These are phyloP conservation scores for Esteya vermicola DNA, from an alignment of 2,329 filamentous ascomycete species.

Conservation along the genomic window DNA sequence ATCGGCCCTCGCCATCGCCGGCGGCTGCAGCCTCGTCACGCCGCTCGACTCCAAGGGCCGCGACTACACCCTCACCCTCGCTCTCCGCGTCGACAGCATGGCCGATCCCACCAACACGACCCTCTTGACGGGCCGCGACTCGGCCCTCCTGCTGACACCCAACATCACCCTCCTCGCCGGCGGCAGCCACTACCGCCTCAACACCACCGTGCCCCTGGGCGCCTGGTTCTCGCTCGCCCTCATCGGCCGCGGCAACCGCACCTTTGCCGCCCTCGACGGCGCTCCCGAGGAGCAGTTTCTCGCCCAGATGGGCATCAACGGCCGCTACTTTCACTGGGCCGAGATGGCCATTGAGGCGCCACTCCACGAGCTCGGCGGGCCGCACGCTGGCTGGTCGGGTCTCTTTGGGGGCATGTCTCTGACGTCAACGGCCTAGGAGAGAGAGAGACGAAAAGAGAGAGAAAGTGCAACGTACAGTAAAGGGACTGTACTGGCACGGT, in stretches of 20 bases:
- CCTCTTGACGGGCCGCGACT: slow-evolving; percentile 28
- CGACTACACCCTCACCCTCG: slow-evolving; percentile 38
- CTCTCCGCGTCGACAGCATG: slow-evolving; percentile 20
- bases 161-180: slow-evolving; percentile 20
- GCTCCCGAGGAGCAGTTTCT: slow-evolving; percentile 20
- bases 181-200: slow-evolving; percentile 21
- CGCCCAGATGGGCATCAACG: slow-evolving; percentile 27
- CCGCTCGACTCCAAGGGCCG: slow-evolving; percentile 38
- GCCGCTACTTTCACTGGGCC: slow-evolving; percentile 24
- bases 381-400: slow-evolving; percentile 17
- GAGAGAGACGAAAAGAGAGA: not conserved
- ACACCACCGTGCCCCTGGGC: slow-evolving; percentile 17
- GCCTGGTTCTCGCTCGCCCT: slow-evolving; percentile 17
- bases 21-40: slow-evolving; percentile 27
- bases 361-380: slow-evolving; percentile 22
- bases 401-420: slow-evolving; percentile 15
- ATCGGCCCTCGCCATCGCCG: slow-evolving; percentile 16
- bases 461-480: too few relatives aligned
- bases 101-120: slow-evolving; percentile 19
- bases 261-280: slow-evolving; percentile 16
- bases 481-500: too few relatives aligned
- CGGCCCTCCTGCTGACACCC: slow-evolving; percentile 24
- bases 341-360: slow-evolving; percentile 31
- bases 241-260: slow-evolving; percentile 17
- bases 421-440: not conserved